These are phyloP conservation scores for Nemania sp. DNA, from an alignment of 2,329 filamentous ascomycete genomes.

Conservation along the genomic window DNA sequence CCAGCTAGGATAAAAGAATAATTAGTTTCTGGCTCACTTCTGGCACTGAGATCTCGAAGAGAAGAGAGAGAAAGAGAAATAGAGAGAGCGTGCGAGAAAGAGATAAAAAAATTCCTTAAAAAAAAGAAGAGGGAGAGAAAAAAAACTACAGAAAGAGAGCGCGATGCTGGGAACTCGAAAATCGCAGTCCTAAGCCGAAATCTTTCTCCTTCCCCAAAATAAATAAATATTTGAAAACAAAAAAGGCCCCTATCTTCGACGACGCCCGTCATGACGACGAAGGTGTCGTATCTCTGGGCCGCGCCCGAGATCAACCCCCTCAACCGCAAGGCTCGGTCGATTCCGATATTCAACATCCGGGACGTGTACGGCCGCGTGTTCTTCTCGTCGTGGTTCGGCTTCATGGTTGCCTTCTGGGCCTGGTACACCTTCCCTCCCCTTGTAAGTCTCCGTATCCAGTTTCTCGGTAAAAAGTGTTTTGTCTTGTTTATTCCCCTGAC, in stretches of 20 bases:
- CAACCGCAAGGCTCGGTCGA: constrained; percentile 79
- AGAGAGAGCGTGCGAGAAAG: too few species aligned
- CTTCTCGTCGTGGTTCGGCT: constrained; percentile 68
- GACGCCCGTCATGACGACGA: constrained; percentile 40
- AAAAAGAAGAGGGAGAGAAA: too few species aligned
- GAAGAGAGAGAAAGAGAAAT: neutral
- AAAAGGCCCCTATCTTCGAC: neutral
- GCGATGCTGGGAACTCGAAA: neutral
- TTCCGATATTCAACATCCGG: constrained; percentile 78
- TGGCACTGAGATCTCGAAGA: neutral
- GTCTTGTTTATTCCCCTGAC: too few species aligned
- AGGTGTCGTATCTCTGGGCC: constrained; percentile 49
- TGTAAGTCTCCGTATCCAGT: constrained; percentile 50
- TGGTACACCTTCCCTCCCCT: constrained; percentile 93
- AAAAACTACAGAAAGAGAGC: too few species aligned
- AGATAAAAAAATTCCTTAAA: too few species aligned
- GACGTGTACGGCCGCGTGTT: constrained; percentile 85
- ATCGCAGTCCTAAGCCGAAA: neutral
- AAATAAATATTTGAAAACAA: too few species aligned
- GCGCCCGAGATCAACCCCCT: constrained; percentile 80
- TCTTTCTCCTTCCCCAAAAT: neutral
- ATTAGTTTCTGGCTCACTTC: neutral
- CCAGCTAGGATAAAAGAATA: neutral
- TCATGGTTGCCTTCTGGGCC: constrained; percentile 77
- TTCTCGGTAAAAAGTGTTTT: constrained; percentile 1